phyloP scores from a whole-genome alignment of 1,139 yeast genomes.

The Scheffersomyces segobiensis region DNA sequence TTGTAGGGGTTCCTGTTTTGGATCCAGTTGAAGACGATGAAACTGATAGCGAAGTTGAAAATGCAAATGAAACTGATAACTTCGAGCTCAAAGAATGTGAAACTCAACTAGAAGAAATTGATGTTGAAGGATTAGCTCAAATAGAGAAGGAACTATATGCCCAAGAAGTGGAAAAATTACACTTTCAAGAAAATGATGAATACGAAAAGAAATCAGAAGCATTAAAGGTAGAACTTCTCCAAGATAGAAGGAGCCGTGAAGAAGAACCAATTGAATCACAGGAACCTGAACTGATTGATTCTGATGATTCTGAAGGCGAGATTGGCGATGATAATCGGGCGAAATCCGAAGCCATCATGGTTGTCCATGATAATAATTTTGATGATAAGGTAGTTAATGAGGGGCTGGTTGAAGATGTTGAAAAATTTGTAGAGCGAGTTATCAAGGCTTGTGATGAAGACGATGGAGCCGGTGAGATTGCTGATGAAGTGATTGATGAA shows the following conservation, averaged over 20 bases:
- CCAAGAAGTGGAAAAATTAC: too few relatives aligned
- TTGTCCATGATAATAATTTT: too few relatives aligned
- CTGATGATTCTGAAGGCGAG: not conserved
- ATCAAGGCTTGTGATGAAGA: not conserved
- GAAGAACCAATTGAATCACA: not conserved
- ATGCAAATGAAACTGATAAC: constrained; percentile 18
- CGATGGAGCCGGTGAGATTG: not conserved
- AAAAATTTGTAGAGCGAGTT: too few relatives aligned
- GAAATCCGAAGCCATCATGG: not conserved
- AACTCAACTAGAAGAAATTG: constrained; percentile 8
- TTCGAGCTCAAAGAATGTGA: constrained; percentile 12
- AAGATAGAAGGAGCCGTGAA: constrained; percentile 1
- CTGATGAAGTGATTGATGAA: not conserved
- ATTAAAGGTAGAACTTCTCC: too few relatives aligned
- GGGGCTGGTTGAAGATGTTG: not conserved
- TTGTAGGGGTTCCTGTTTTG: not conserved
- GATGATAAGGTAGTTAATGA: too few relatives aligned
- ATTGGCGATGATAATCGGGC: not conserved
- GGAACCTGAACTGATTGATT: not conserved
- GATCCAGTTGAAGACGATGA: constrained; percentile 4
- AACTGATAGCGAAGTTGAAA: constrained; percentile 18
- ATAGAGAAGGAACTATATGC: constrained; percentile 7
- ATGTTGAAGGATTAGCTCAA: constrained; percentile 10
- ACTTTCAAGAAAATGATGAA: too few relatives aligned
- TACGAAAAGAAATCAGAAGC: too few relatives aligned